Conservation (phyloP, 176 grass and related monocot species). For the Eleusine coracana region DNA sequence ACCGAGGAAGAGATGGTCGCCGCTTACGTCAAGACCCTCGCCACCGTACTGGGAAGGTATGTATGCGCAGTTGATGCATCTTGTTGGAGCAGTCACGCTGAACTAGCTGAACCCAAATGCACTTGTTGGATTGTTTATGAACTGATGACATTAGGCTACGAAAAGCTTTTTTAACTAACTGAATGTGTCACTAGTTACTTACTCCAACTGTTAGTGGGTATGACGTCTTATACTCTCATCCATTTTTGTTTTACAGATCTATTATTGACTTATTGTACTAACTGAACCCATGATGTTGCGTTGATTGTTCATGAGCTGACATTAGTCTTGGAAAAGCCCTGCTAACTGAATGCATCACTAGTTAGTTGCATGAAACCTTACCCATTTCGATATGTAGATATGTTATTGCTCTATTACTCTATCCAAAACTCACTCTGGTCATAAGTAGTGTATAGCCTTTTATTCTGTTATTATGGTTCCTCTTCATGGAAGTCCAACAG, state of each 20-base stretch:
- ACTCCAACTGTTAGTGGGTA: neutral
- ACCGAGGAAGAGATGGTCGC: slow-evolving; percentile 85
- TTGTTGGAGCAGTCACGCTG: neutral
- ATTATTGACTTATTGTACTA: neutral
- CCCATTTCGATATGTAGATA: neutral
- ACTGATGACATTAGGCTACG: neutral
- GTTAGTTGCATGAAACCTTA: no score
- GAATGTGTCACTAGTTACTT: neutral
- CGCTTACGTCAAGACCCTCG: slow-evolving; percentile 79
- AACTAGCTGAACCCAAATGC: neutral
- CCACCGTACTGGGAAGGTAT: slow-evolving; percentile 76
- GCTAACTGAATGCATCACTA: no score
- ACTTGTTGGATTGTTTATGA: neutral
- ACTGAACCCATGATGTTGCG: no score
- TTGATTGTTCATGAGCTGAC: no score
- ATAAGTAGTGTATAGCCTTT: neutral
- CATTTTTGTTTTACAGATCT: neutral
- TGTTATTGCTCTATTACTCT: neutral
- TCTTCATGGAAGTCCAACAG: neutral
- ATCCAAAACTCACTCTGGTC: neutral
- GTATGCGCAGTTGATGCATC: neutral
- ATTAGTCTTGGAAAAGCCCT: no score
- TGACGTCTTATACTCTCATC: neutral
- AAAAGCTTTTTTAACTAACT: neutral
- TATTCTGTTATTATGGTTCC: neutral